A percentile compares a stretch with the other conserved stretches of the same genome.
Conservation (phyloP, 164 flowering plant genomes). For the Aristolochia contorta region DNA sequence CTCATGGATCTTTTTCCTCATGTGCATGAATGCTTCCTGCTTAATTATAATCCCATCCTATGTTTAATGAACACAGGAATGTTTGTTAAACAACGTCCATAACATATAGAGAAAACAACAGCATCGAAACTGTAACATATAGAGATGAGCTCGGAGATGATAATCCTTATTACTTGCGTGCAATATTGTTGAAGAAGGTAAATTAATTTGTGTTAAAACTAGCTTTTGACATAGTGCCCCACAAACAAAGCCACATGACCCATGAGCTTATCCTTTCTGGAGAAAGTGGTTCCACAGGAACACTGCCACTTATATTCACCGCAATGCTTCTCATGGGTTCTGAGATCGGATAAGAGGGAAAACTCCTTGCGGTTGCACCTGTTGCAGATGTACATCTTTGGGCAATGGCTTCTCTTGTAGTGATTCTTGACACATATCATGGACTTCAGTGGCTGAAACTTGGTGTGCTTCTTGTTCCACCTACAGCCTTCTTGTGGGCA, state of each 20-base stretch:
- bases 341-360: slow-evolving; percentile 67
- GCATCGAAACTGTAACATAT: too few species aligned
- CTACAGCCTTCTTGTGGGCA: slow-evolving; percentile 76
- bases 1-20: too few species aligned
- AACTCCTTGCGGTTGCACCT: slow-evolving; percentile 63
- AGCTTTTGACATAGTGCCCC: slow-evolving; percentile 49
- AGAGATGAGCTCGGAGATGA: too few species aligned
- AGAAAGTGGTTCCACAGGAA: slow-evolving; percentile 73
- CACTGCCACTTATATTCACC: slow-evolving; percentile 72
- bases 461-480: slow-evolving; percentile 64
- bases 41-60: too few species aligned
- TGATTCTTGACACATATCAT: slow-evolving; percentile 79
- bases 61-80: too few species aligned
- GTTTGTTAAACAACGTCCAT: too few species aligned
- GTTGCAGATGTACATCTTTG: slow-evolving; percentile 69
- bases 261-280: slow-evolving; percentile 75
- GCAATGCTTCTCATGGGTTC: slow-evolving; percentile 88
- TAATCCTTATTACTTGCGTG: too few species aligned
- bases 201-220: too few species aligned
- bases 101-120: too few species aligned
- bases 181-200: too few species aligned
- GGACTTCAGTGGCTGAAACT: slow-evolving; percentile 76
- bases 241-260: slow-evolving; percentile 66
- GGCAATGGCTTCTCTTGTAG: slow-evolving; percentile 77
- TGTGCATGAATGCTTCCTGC: too few species aligned